phyloP scores from a whole-genome alignment of 2,329 filamentous ascomycete species.

The Aureobasidium subglaciale region DNA sequence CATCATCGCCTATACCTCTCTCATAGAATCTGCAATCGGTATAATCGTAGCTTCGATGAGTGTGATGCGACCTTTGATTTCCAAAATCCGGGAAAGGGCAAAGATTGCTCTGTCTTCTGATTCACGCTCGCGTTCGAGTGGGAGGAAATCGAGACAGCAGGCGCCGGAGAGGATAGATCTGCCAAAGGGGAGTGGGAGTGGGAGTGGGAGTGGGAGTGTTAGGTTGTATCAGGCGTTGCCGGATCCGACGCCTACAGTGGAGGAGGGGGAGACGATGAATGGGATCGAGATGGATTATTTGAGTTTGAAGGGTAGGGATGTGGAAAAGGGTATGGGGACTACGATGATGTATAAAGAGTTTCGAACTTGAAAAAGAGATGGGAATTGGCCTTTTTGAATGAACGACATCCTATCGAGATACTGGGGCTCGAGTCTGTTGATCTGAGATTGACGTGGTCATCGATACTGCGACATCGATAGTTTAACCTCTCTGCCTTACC shows the following conservation, averaged over 20 bases:
- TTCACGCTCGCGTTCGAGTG: not conserved
- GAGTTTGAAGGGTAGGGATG: not conserved
- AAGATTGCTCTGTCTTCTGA: not conserved
- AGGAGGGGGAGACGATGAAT: not conserved
- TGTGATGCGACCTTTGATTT: conserved; percentile 6
- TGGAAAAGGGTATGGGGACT: not conserved
- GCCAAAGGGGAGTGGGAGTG: not conserved
- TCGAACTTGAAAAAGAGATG: not conserved
- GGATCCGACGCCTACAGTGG: not conserved
- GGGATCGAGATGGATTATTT: not conserved
- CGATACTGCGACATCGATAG: too few species aligned
- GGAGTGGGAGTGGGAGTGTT: not conserved
- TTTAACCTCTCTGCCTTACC: too few species aligned
- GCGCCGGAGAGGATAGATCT: not conserved
- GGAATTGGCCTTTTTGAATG: too few species aligned
- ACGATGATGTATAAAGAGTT: not conserved
- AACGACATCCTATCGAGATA: too few species aligned
- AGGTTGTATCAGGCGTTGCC: not conserved
- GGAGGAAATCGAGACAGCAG: not conserved
- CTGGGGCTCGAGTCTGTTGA: too few species aligned
- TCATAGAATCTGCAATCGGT: conserved; percentile 14
- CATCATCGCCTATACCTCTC: conserved; percentile 11
- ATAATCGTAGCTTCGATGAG: conserved; percentile 16
- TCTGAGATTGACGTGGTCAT: too few species aligned
- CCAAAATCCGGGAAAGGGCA: not conserved